A percentile compares a stretch with the other conserved stretches of the same genome.
phyloP scores from a whole-genome alignment of 495 filamentous ascomycete species.

The Mytilinidion resinicola region DNA sequence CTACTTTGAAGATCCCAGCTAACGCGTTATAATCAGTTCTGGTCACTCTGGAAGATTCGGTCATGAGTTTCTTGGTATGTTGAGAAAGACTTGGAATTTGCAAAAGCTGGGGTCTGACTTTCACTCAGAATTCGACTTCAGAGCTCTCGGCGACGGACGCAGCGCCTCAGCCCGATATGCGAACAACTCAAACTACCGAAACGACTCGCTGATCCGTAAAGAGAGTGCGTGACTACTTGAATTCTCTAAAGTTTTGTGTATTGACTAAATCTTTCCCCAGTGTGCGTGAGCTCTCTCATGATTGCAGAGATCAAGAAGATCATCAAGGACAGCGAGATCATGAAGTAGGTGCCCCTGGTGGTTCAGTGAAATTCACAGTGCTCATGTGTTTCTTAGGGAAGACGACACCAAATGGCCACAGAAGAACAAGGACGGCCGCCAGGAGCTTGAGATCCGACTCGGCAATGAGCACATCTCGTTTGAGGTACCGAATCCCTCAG shows the following conservation, averaged over 20 bases:
- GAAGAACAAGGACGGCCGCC: conserved; percentile 98
- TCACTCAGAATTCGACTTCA: conserved; percentile 85
- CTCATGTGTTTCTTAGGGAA: conserved; percentile 54
- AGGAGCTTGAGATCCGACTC: conserved; percentile 91
- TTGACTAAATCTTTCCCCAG: conserved; percentile 41
- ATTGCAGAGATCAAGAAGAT: conserved; percentile 94
- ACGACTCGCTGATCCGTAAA: conserved; percentile 98
- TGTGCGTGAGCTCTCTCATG: conserved; percentile 93
- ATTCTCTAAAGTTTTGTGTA: background rate
- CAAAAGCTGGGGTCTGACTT: conserved; percentile 4
- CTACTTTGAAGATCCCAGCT: conserved; percentile 41
- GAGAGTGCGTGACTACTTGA: conserved; percentile 65
- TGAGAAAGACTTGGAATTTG: background rate
- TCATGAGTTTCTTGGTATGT: conserved; percentile 91
- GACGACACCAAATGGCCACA: conserved; percentile 99
- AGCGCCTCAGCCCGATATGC: conserved; percentile 94
- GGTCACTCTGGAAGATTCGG: conserved; percentile 97
- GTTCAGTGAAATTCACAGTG: no score
- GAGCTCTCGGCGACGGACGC: conserved; percentile 85
- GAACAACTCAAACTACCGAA: conserved; percentile 99
- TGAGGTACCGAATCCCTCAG: conserved; percentile 54
- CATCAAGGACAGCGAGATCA: conserved; percentile 94
- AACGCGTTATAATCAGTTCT: conserved; percentile 55
- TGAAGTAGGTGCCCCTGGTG: conserved; percentile 61
- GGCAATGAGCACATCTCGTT: conserved; percentile 98